These are phyloP conservation scores for Dioscorea alata DNA, from an alignment of 106 monocot species.

Conservation along the genomic window DNA sequence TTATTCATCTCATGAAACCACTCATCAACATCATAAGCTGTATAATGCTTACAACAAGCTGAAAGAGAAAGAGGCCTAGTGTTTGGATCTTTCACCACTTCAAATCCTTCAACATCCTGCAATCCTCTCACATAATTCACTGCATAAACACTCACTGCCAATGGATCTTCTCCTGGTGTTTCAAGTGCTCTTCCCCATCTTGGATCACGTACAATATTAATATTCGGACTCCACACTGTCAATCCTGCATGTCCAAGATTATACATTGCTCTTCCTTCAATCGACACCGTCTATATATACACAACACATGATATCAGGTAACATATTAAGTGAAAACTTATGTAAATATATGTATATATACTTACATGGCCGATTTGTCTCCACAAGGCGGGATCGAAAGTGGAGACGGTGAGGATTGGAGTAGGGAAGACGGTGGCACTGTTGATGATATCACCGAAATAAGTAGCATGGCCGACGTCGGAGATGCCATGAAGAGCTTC, in stretches of 20 bases:
- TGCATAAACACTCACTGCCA: background rate
- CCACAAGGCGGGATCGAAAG: too few species aligned
- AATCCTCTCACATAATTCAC: conserved; percentile 12
- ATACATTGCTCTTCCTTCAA: conserved; percentile 17
- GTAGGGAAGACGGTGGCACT: too few species aligned
- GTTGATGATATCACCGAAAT: too few species aligned
- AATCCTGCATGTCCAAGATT: conserved; percentile 13
- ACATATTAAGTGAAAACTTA: too few species aligned
- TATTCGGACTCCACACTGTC: conserved; percentile 18
- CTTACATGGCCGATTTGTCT: too few species aligned
- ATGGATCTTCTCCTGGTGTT: conserved; percentile 16
- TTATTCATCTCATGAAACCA: background rate
- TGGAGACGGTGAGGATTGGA: too few species aligned
- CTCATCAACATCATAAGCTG: conserved; percentile 13
- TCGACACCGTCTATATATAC: conserved; percentile 3
- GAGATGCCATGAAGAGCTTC: too few species aligned
- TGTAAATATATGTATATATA: too few species aligned
- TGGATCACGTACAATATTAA: conserved; percentile 5
- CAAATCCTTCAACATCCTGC: conserved; percentile 6
- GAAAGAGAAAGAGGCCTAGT: conserved; percentile 10
- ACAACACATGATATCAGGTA: too few species aligned
- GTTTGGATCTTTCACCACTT: background rate
- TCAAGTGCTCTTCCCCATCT: conserved; percentile 19
- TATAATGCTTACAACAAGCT: conserved; percentile 18
- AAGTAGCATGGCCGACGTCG: too few species aligned